phyloP scores from a whole-genome alignment of 352 stramenopile genomes.

The Pythium aquatile region DNA sequence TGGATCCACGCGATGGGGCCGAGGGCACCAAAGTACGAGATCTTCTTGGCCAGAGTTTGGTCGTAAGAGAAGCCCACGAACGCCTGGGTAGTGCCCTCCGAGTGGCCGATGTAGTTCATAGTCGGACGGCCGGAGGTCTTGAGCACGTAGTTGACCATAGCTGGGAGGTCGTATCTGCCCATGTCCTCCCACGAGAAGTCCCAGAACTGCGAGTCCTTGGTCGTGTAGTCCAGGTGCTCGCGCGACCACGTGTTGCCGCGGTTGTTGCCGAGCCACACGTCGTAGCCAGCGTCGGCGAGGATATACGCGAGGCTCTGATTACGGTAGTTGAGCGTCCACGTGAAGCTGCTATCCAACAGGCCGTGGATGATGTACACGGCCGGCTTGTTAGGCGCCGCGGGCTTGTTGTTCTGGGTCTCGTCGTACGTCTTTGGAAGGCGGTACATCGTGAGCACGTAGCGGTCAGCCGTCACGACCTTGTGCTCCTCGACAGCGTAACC shows the following conservation, averaged over 20 bases:
- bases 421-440: constrained; percentile 52
- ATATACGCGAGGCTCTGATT: constrained; percentile 61
- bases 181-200: constrained; percentile 62
- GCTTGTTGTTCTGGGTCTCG: constrained; percentile 33
- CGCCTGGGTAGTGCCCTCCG: constrained; percentile 61
- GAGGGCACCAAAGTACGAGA: constrained; percentile 62
- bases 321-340: constrained; percentile 58
- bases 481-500: constrained; percentile 59
- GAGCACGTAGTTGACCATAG: constrained; percentile 57
- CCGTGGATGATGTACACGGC: constrained; percentile 50
- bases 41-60: constrained; percentile 55
- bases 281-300: constrained; percentile 55
- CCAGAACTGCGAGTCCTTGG: constrained; percentile 42
- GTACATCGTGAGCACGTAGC: constrained; percentile 70
- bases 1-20: constrained; percentile 47
- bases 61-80: constrained; percentile 56
- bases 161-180: constrained; percentile 47
- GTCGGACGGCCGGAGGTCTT: constrained; percentile 34
- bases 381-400: constrained; percentile 32
- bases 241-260: constrained; percentile 56
- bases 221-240: constrained; percentile 45
- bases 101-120: constrained; percentile 62
- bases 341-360: constrained; percentile 61
- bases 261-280: constrained; percentile 69
- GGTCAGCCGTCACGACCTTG: constrained; percentile 51